These are phyloP conservation scores for Dorcoceras hygrometricum DNA, from an alignment of 257 asterid genomes.

Conservation along the genomic window DNA sequence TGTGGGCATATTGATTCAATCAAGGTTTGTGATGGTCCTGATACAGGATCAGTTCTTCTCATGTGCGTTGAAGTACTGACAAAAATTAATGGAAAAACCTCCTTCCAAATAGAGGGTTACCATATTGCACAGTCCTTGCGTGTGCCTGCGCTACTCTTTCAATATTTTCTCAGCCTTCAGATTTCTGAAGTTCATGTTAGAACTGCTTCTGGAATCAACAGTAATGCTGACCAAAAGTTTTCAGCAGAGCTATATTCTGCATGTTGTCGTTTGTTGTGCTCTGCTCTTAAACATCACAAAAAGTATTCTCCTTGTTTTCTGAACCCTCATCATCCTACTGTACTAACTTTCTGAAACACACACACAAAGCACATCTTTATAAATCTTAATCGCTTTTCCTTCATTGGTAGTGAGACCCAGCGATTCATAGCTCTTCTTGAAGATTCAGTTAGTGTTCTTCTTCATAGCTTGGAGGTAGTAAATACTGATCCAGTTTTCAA, in stretches of 20 bases:
- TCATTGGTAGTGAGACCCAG: conserved; percentile 55
- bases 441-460: conserved; percentile 72
- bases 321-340: conserved; percentile 1
- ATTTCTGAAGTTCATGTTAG: conserved; percentile 28
- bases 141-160: conserved; percentile 76
- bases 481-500: conserved; percentile 30
- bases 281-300: conserved; percentile 73
- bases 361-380: conserved; percentile 8
- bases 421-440: conserved; percentile 65
- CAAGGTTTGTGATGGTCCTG: conserved; percentile 44
- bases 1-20: conserved; percentile 28
- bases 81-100: conserved; percentile 60
- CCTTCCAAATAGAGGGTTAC: conserved; percentile 53
- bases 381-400: conserved; percentile 17
- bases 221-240: conserved; percentile 43
- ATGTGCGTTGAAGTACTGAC: conserved; percentile 68
- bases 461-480: conserved; percentile 73
- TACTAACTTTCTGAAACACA: conserved; percentile 1
- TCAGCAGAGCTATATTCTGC: conserved; percentile 65
- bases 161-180: conserved; percentile 53
- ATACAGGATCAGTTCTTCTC: conserved; percentile 75
- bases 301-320: conserved; percentile 42
- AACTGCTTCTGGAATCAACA: conserved; percentile 19
- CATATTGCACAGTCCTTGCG: conserved; percentile 62
- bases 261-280: conserved; percentile 70